Base-by-base conservation (phyloP, 116 monocot genomes). In the Trichopus zeylanicus region DNA sequence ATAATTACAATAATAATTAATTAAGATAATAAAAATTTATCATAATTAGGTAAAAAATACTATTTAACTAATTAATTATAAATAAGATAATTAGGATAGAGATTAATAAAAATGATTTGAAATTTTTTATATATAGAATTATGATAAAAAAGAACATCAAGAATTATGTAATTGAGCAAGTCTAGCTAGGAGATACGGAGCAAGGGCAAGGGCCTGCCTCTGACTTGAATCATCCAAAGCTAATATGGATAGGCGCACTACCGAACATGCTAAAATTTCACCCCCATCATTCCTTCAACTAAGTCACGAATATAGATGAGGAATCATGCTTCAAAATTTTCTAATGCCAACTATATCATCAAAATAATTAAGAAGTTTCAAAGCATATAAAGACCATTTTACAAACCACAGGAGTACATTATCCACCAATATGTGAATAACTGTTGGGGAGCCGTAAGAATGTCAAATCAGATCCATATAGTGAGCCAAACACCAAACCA, bases 251-350 rank as follows among this genome's bases (percentile, higher is more conserved):
- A 97, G 64, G 52, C 91, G 91, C 11, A 91, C 87, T 68, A 91
- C 47, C 30, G 91, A 79, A 72, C 97, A 91, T 79, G 97, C 97
- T 91, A 91, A 78, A 63, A 97, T n/a, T 80, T 97, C 97, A 91
- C 91, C 81, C 80, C 85, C 84, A 97, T 84, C 86, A 94, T 63
- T 61, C 84, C 83, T 83, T 86, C 73, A 90, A 86, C 81, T 72
- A 87, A 68, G 77, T 90, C 72, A 84, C 72, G 66, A 77, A 78
- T 66, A 75, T 81, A 60, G 73, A 86, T 59, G 70, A 74, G 73
- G 56, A 72, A 78, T 78, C 60, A 75, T 52, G 61, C 27, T 64
- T 67, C 27, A 52, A 78, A n/a, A n/a, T n/a, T n/a, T n/a, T n/a
- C n/a, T 58, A 67, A 19, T 46, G 30, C 29, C 20, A 26, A 54